A percentile compares a stretch with the other conserved stretches of the same genome.
These are phyloP conservation scores for Malassezia nana DNA, from an alignment of 1,284 basidiomycete genomes.

Conservation along the genomic window DNA sequence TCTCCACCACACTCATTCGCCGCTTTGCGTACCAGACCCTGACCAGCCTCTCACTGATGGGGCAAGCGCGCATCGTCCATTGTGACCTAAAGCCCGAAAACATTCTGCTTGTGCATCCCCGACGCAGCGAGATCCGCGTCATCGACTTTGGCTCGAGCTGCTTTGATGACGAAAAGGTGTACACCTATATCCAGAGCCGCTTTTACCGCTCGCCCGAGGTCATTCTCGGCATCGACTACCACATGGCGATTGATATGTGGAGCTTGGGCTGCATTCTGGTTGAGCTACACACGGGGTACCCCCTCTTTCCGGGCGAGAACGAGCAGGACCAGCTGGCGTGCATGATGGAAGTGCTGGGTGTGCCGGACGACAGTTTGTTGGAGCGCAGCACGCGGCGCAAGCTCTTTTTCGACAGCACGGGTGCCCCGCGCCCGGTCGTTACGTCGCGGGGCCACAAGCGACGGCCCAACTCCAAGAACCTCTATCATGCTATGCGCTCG, in stretches of 20 bases:
- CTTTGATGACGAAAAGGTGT: conserved; percentile 96
- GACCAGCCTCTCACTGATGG: conserved; percentile 77
- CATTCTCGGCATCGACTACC: conserved; percentile 47
- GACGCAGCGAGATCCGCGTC: conserved; percentile 92
- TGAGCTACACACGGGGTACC: conserved; percentile 96
- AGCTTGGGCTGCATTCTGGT: conserved; percentile 94
- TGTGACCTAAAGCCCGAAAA: conserved; percentile 99
- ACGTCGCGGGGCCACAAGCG: conserved; percentile 92
- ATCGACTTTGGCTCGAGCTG: conserved; percentile 99
- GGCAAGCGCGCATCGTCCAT: conserved; percentile 95
- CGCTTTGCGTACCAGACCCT: conserved; percentile 95
- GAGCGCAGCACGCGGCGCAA: conserved; percentile 88
- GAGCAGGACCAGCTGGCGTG: conserved; percentile 97
- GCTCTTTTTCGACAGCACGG: conserved; percentile 91
- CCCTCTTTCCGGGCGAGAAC: conserved; percentile 91
- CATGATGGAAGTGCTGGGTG: conserved; percentile 97
- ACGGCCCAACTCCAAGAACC: conserved; percentile 78
- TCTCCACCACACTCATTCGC: conserved; percentile 84
- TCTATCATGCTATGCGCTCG: conserved; percentile 73
- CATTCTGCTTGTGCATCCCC: conserved; percentile 82
- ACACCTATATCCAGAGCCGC: conserved; percentile 91
- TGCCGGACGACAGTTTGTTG: conserved; percentile 87
- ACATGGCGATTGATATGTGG: conserved; percentile 82
- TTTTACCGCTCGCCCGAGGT: conserved; percentile 88
- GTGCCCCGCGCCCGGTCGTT: conserved; percentile 79